Evolutionary conservation across 345 rosid species (phyloP).

Genomic region (Ceriops tagal): DNA sequence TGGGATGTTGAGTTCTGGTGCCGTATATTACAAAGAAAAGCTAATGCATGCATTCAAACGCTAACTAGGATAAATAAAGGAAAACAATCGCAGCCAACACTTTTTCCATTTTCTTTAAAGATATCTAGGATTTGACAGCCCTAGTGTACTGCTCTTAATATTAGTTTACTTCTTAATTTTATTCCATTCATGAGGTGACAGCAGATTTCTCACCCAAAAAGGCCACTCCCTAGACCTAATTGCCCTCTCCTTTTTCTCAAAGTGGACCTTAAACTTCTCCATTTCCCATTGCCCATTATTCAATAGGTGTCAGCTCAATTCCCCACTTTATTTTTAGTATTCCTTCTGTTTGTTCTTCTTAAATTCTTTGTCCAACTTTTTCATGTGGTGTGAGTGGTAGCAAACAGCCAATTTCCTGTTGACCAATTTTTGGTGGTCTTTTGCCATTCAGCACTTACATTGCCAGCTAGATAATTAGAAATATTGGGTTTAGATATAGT

Average conservation of each 20-base stretch:
- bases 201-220: constrained; percentile 1
- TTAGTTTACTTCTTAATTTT: not conserved
- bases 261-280: constrained; percentile 7
- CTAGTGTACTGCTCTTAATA: not conserved
- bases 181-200: constrained; percentile 19
- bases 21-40: constrained; percentile 2
- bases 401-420: no score
- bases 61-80: constrained; percentile 15
- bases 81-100: constrained; percentile 17
- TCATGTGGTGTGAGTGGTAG: no score
- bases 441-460: no score
- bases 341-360: constrained; percentile 11
- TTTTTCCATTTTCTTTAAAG: not conserved
- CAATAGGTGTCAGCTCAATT: not conserved
- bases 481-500: no score
- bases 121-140: not conserved
- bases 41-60: constrained; percentile 8
- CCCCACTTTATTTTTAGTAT: not conserved
- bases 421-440: no score
- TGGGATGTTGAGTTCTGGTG: constrained; percentile 15
- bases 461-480: no score
- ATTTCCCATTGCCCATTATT: not conserved
- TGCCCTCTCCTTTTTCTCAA: constrained; percentile 12
- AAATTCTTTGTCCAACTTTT: no score
- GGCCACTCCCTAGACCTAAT: not conserved